A percentile compares a stretch with the other conserved stretches of the same genome.
These are phyloP conservation scores for Melastoma malabathricum DNA, from an alignment of 345 rosid species.

Conservation along the genomic window DNA sequence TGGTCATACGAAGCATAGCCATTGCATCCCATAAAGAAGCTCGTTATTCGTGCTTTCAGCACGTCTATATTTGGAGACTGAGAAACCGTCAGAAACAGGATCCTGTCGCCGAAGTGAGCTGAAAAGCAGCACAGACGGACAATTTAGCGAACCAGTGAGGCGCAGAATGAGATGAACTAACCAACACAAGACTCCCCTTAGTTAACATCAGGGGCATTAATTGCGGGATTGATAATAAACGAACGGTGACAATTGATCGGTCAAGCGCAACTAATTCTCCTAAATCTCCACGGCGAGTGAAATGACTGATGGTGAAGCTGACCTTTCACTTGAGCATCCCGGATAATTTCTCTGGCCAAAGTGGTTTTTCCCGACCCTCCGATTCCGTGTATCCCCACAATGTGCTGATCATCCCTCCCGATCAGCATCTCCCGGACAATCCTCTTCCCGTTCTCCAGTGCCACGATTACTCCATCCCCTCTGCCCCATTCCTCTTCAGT, in stretches of 20 bases:
- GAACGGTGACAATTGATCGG: too few relatives aligned
- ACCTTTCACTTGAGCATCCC: constrained; percentile 53
- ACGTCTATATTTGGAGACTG: constrained; percentile 61
- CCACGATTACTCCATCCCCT: constrained; percentile 23
- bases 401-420: constrained; percentile 16
- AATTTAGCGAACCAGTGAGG: neutral
- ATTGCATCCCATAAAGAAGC: constrained; percentile 27
- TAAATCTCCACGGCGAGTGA: neutral
- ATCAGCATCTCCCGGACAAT: constrained; percentile 68
- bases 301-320: constrained; percentile 10
- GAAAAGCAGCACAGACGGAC: constrained; percentile 4
- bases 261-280: neutral
- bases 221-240: too few relatives aligned
- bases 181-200: too few relatives aligned
- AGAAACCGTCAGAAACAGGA: constrained; percentile 69
- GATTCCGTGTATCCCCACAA: constrained; percentile 62
- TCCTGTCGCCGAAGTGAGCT: constrained; percentile 41
- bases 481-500: constrained; percentile 26
- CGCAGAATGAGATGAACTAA: too few relatives aligned
- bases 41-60: constrained; percentile 28
- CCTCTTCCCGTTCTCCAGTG: constrained; percentile 47
- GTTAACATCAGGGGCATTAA: too few relatives aligned
- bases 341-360: constrained; percentile 50
- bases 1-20: constrained; percentile 10
- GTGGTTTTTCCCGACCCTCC: constrained; percentile 94